These are phyloP conservation scores for Alisma plantagoaquatica DNA, from an alignment of 106 monocot genomes.

Conservation along the genomic window DNA sequence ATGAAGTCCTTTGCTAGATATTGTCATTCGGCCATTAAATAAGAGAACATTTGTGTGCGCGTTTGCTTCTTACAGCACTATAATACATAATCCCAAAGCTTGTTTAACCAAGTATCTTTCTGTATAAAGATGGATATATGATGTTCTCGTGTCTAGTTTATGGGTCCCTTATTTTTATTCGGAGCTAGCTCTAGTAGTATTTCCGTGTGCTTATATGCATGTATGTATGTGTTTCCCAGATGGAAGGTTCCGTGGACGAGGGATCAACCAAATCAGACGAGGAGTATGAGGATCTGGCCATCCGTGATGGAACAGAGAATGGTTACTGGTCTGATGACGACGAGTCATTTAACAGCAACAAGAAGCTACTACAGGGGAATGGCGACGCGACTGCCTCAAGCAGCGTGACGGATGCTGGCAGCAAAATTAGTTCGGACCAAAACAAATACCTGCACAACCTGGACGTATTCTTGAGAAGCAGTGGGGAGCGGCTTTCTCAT, in stretches of 20 bases:
- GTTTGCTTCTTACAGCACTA: too few species aligned
- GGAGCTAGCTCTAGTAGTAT: too few species aligned
- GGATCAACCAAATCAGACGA: conserved; percentile 86
- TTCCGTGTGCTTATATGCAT: too few species aligned
- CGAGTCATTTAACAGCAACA: conserved; percentile 5
- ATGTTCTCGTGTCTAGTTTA: too few species aligned
- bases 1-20: too few species aligned
- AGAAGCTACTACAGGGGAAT: conserved; percentile 2
- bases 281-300: conserved; percentile 82
- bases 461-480: conserved; percentile 22
- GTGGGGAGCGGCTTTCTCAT: conserved; percentile 2
- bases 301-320: conserved; percentile 45
- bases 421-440: background rate
- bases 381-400: background rate
- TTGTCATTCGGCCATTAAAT: too few species aligned
- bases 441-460: conserved; percentile 33
- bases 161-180: too few species aligned
- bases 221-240: too few species aligned
- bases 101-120: too few species aligned
- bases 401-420: background rate
- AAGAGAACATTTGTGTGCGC: too few species aligned
- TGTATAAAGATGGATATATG: too few species aligned
- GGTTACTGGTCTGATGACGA: conserved; percentile 55
- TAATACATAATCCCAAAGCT: too few species aligned
- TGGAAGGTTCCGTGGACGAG: conserved; percentile 94